Evolutionary conservation across 2,329 filamentous ascomycete genomes (phyloP).

Genomic region (Podosphaera xanthii): DNA sequence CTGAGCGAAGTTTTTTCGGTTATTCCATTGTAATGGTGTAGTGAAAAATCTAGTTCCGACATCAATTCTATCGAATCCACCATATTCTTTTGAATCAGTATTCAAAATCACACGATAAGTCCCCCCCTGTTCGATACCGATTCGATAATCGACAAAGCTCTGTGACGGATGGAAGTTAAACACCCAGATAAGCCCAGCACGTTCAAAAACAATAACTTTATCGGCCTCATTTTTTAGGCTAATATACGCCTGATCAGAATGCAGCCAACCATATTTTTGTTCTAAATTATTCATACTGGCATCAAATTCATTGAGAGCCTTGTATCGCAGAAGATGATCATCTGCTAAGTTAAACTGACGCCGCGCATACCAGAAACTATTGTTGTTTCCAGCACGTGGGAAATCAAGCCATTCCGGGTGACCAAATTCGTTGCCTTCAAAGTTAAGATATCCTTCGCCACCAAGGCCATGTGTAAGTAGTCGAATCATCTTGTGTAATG

Average conservation of each 20-base stretch:
- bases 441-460: slow-evolving; percentile 94
- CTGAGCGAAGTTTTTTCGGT: slow-evolving; percentile 71
- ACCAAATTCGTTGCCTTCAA: slow-evolving; percentile 96
- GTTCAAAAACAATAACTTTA: slow-evolving; percentile 90
- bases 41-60: slow-evolving; percentile 79
- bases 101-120: slow-evolving; percentile 76
- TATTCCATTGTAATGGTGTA: slow-evolving; percentile 75
- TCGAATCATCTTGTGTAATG: slow-evolving; percentile 92
- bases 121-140: slow-evolving; percentile 65
- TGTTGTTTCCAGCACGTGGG: slow-evolving; percentile 74
- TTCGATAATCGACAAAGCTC: slow-evolving; percentile 79
- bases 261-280: slow-evolving; percentile 77
- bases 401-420: slow-evolving; percentile 99
- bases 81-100: slow-evolving; percentile 53
- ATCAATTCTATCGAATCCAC: slow-evolving; percentile 57
- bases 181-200: slow-evolving; percentile 70
- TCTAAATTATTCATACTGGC: slow-evolving; percentile 73
- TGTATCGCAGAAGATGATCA: slow-evolving; percentile 65
- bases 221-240: slow-evolving; percentile 83
- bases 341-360: slow-evolving; percentile 86
- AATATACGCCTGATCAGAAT: slow-evolving; percentile 67
- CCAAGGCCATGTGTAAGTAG: slow-evolving; percentile 78
- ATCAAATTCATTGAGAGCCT: slow-evolving; percentile 86
- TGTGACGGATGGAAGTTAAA: slow-evolving; percentile 84
- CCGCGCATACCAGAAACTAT: slow-evolving; percentile 85